Base-by-base conservation (phyloP, 495 filamentous ascomycete genomes). In the Massariosphaeria phaeospora region DNA sequence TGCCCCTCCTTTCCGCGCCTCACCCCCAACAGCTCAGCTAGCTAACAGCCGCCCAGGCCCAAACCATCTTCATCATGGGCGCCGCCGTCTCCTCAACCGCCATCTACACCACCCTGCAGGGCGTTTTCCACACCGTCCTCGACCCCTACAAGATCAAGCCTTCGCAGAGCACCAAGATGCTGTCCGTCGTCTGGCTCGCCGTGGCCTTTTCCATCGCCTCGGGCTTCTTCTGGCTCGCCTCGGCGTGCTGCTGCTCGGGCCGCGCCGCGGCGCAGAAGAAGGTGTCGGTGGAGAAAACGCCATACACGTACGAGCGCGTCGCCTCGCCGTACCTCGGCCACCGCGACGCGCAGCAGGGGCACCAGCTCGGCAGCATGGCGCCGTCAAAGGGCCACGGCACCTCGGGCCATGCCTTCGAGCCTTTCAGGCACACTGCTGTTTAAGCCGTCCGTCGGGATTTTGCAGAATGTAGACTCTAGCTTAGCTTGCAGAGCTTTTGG, bases 211-310 rank as follows among this genome's bases (percentile, higher is more conserved):
- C 84, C 39, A 61, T 89, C 20, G 86, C 66, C 41, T 82, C 82
- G 12, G 77, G 77, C 52, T 61, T 95, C 62, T 96, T 95, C 84
- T 97, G 91, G 91, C 73, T 86, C 60, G 81, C 95, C 70, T 88
- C 82, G 70, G 76, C 82, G 50, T 96, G 91, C 85, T 96, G 91
- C 82, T 96, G 91, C 76, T 78, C 75, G 51, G 81, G 81, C 55
- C 52, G 69, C 60, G n/a, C n/a, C n/a, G 52, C 48, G 23, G 23
- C 31, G 35, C 40, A 58, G 26, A 53, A 59, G 48, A 55, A 64
- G 33, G 34, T 69, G 43, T 45, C 53, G 40, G 61, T 70, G 30
- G 61, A 67, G 62, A 63, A 69, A 69, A 69, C 68, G 18, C 70
- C 70, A 2, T 70, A 70, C 48, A 66, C 67, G 11, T 75, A 75